Evolutionary conservation across 805 yeast species (phyloP), one percentile per base, ranked within the genome.

Genomic region (Lachancea lanzarotensis): DNA sequence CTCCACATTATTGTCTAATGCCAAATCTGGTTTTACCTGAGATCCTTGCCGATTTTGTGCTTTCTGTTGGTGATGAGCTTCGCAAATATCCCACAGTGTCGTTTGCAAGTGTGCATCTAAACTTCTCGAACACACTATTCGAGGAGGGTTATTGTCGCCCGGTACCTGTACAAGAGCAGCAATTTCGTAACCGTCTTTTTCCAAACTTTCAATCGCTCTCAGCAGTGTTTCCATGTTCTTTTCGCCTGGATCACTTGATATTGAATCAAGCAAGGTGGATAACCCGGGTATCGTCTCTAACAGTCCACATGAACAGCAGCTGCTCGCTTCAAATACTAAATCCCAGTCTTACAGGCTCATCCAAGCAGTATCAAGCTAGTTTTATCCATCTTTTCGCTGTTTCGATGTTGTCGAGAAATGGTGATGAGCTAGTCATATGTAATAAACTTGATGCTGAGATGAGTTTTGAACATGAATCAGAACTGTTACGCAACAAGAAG

Each of bases 21-120:
- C 3, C 19, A 11, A 4, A n/a, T 19, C 27, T 22, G 25, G 8
- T 20, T 19, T 35, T 6, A 9, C 6, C 18, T 11, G 15, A 19
- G 26, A 16, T 40, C 25, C n/a, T 33, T 43, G 12, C 35, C 38
- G 35, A n/a, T n/a, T n/a, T n/a, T n/a, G n/a, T n/a, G n/a, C n/a
- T n/a, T n/a, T n/a, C 43, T 47, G 27, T 18, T n/a, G 12, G 27
- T 40, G 35, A 41, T 47, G 27, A 20, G 9, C 16, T 26, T 36
- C 30, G 26, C 16, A 30, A 20, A 3, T 16, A 32, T 35, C 39
- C 38, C 19, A 32, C 38, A 32, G 37, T 13, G 38, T 40, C 43
- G 16, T 15, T 22, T 29, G 15, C 29, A 34, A 16, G 35, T 20
- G 37, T 40, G 38, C 29, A 19, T 19, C 30, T n/a, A 29, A 11